These are phyloP conservation scores for Salix caprea DNA, from an alignment of 345 rosid genomes.

Conservation along the genomic window DNA sequence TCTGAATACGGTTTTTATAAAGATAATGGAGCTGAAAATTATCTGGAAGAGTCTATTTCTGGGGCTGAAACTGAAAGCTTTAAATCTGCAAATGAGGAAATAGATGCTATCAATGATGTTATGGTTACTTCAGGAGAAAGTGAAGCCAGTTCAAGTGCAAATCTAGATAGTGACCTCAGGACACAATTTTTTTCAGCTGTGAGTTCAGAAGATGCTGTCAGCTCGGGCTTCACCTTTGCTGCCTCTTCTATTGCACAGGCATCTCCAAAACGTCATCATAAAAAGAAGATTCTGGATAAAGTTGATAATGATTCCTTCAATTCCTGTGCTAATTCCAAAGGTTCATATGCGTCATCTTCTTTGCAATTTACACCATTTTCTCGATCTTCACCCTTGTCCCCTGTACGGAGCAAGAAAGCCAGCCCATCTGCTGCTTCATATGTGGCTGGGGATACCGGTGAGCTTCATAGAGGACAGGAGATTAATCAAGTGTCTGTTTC, in stretches of 20 bases:
- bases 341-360: conserved; percentile 40
- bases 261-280: conserved; percentile 37
- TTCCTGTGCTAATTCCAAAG: conserved; percentile 34
- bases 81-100: conserved; percentile 79
- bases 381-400: conserved; percentile 38
- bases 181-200: conserved; percentile 28
- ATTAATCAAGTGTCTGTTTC: conserved; percentile 39
- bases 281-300: conserved; percentile 48
- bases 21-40: conserved; percentile 34
- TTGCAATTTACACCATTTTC: conserved; percentile 41
- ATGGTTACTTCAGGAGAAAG: conserved; percentile 47
- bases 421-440: conserved; percentile 30
- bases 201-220: conserved; percentile 34
- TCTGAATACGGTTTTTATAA: conserved; percentile 28
- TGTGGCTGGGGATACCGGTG: conserved; percentile 32
- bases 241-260: conserved; percentile 55
- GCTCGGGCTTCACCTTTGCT: conserved; percentile 69
- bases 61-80: conserved; percentile 89
- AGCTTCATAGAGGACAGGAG: conserved; percentile 37
- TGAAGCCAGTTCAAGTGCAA: conserved; percentile 57
- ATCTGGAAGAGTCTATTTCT: conserved; percentile 47
- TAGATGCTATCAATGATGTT: conserved; percentile 48
- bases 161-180: conserved; percentile 35
- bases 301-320: conserved; percentile 34
- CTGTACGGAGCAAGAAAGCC: conserved; percentile 35